These are phyloP conservation scores for Gossypium bickii DNA, from an alignment of 345 rosid species.

Conservation along the genomic window DNA sequence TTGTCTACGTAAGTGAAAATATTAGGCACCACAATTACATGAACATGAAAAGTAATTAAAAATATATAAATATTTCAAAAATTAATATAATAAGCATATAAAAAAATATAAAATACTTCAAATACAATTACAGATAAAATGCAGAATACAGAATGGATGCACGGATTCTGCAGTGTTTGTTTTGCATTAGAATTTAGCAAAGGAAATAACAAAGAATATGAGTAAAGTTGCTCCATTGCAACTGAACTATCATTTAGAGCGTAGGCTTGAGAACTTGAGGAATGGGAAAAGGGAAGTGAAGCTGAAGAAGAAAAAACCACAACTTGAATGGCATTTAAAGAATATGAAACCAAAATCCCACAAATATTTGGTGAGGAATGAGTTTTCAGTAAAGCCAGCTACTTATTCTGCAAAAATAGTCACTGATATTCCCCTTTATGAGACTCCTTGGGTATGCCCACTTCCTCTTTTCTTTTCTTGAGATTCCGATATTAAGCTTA, in stretches of 20 bases:
- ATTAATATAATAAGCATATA: neutral
- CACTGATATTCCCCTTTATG: slow-evolving; percentile 78
- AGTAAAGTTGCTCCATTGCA: slow-evolving; percentile 34
- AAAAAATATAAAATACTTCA: neutral
- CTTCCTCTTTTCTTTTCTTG: neutral
- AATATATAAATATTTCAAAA: neutral
- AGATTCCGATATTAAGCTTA: neutral
- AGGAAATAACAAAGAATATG: slow-evolving; percentile 5
- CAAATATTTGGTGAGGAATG: slow-evolving; percentile 22
- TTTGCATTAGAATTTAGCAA: neutral
- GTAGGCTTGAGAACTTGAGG: slow-evolving; percentile 1
- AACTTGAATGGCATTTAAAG: slow-evolving; percentile 27
- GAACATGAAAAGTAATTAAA: neutral
- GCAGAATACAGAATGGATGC: no score
- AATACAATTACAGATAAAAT: no score
- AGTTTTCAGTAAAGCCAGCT: slow-evolving; percentile 25
- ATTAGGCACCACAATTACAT: no score
- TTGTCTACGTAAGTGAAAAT: no score
- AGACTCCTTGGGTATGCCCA: slow-evolving; percentile 61
- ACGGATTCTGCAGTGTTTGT: slow-evolving; percentile 6
- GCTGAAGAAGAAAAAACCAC: slow-evolving; percentile 16
- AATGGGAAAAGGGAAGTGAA: slow-evolving; percentile 18
- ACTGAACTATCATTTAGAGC: neutral
- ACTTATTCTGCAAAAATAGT: slow-evolving; percentile 57
- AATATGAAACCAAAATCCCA: slow-evolving; percentile 10